Percentiles rank a stretch among this genome's conserved stretches.
phyloP scores from a whole-genome alignment of 305 asterid genomes.

The Fraxinus sp. region DNA sequence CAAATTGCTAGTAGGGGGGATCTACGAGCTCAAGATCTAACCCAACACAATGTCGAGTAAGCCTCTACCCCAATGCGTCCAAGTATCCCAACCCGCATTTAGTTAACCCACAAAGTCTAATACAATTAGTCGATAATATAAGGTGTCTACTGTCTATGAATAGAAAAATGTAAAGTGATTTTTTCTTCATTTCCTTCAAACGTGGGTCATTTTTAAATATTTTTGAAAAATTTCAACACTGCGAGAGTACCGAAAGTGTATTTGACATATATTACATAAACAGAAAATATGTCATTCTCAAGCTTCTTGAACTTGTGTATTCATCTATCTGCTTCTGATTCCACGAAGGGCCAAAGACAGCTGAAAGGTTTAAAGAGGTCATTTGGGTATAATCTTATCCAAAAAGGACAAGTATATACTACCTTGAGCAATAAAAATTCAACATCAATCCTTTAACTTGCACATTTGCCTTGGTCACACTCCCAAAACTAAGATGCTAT shows the following conservation, averaged over 20 bases:
- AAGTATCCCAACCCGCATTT: background rate
- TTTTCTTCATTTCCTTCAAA: background rate
- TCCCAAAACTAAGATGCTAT: background rate
- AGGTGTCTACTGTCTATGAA: background rate
- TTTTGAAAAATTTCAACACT: background rate
- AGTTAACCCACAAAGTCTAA: background rate
- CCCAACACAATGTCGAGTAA: background rate
- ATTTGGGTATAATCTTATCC: background rate
- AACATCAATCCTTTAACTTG: background rate
- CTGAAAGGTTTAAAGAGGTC: background rate
- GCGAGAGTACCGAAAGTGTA: background rate
- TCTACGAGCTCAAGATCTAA: background rate
- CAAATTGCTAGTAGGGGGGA: background rate
- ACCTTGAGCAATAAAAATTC: background rate
- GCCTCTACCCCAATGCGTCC: background rate
- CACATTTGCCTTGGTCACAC: background rate
- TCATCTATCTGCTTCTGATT: background rate
- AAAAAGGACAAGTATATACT: background rate
- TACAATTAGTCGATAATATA: background rate
- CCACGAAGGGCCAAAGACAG: background rate
- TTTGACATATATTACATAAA: background rate
- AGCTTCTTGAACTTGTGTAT: background rate
- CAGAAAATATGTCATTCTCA: background rate
- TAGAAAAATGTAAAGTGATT: background rate
- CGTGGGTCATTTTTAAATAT: background rate